phyloP scores from a whole-genome alignment of 169 alveolate species.

The Plasmodium chabaudi region DNA sequence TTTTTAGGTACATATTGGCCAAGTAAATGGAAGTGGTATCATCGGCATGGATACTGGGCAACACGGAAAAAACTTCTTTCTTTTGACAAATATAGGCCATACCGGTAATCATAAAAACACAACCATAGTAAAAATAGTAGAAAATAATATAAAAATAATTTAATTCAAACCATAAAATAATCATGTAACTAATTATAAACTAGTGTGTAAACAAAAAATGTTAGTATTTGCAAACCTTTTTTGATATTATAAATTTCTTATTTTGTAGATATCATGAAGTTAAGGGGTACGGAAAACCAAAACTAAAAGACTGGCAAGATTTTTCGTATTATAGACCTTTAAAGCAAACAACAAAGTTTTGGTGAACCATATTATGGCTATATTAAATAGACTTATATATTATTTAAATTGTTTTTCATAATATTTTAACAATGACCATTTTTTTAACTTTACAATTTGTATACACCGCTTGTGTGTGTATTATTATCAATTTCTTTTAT shows the following conservation, averaged over 20 bases:
- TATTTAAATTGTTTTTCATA: neutral
- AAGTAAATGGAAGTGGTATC: slow-evolving; percentile 92
- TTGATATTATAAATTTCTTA: neutral
- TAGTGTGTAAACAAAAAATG: neutral
- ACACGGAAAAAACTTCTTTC: slow-evolving; percentile 88
- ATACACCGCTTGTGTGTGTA: neutral
- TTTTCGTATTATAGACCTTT: slow-evolving; percentile 85
- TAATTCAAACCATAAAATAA: neutral
- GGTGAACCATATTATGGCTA: slow-evolving; percentile 65
- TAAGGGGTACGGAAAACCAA: slow-evolving; percentile 86
- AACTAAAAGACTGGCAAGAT: slow-evolving; percentile 86
- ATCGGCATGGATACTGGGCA: slow-evolving; percentile 93
- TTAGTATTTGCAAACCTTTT: neutral
- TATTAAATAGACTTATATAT: neutral
- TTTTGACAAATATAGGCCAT: slow-evolving; percentile 88
- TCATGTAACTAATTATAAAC: neutral
- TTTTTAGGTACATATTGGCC: slow-evolving; percentile 82
- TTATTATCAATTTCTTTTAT: neutral
- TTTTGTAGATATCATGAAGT: slow-evolving; percentile 88
- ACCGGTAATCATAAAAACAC: slow-evolving; percentile 77
- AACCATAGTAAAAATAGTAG: neutral
- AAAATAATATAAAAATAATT: neutral
- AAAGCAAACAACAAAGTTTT: slow-evolving; percentile 84
- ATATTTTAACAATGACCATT: no score
- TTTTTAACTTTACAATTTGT: no score